Base-by-base conservation (phyloP, 148 eudicot species). In the Diospyros kaki region DNA sequence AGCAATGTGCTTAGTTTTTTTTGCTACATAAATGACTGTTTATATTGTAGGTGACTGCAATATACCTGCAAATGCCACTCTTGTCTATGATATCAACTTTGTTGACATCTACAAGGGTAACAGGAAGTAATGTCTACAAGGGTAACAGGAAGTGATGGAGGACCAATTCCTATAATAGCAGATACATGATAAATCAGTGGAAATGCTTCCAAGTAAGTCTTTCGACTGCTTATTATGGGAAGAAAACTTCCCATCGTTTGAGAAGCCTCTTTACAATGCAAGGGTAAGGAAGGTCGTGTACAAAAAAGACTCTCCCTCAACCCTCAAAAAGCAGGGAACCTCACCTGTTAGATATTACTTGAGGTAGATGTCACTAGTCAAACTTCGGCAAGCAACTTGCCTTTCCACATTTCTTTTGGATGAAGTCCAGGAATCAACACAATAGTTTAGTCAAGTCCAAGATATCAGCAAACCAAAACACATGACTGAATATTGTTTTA, bases 61-160 rank as follows among this genome's bases (percentile, higher is more conserved):
- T 80, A 86, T 91, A 81, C 98, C 98, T 46, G 98, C 84, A 52
- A 93, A 93, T 77, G 90, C 97, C 71, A 89, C 98, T 64, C 87
- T 94, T 40, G 74, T 89, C 3, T 91, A 94, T 66, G 91, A 94
- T 76, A 82, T 94, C 72, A 71, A 86, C 68, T 89, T 94, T 64
- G 89, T 87, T 14, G 80, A 76, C 4, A 71, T 91, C 76, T 94
- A 94, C 88, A 54, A 45, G 42, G 97, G 98, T 73, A 94, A 94
- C 69, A 84, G 97, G 77, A 87, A 85, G 79, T 84, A 74, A 87
- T 66, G 81, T 91, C 76, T 94, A 94, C 87, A 54, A 45, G 42
- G 97, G 98, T 73, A 94, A 94, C 69, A 84, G 97, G 77, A 87
- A 85, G 79, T 84, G 76, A 87, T 66, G 81, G 73, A 48, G 60